Evolutionary conservation across 768 basidiomycete genomes (phyloP).

Genomic region (Tylopilus plumbeoviolaceoides): DNA sequence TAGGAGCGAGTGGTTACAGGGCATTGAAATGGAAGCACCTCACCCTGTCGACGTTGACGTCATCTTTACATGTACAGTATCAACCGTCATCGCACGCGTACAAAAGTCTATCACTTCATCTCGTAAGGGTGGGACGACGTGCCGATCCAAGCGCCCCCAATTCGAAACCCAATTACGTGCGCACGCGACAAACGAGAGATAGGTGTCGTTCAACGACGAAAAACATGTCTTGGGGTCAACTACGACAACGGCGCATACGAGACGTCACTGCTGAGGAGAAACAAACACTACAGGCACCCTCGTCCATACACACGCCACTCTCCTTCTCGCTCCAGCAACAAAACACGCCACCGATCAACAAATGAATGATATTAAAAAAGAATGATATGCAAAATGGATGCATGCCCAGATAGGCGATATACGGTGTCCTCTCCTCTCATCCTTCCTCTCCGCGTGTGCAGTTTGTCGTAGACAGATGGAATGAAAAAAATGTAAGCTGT

Average conservation of each 20-base stretch:
- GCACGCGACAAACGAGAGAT: too few species aligned
- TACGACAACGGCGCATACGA: neutral
- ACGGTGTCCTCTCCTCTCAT: neutral
- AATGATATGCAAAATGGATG: constrained; percentile 17
- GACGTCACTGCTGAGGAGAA: neutral
- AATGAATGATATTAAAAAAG: constrained; percentile 29
- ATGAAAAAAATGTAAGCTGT: constrained; percentile 6
- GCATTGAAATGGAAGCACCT: too few species aligned
- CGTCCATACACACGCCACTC: neutral
- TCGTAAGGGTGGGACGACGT: too few species aligned
- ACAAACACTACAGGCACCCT: neutral
- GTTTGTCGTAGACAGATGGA: constrained; percentile 6
- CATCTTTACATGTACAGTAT: too few species aligned
- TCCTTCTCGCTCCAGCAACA: neutral
- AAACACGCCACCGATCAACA: constrained; percentile 7
- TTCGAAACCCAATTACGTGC: too few species aligned
- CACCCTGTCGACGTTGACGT: too few species aligned
- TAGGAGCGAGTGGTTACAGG: too few species aligned
- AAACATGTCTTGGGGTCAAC: neutral
- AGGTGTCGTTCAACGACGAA: constrained; percentile 12
- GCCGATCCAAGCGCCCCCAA: too few species aligned
- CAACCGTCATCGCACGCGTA: too few species aligned
- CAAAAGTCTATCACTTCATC: too few species aligned
- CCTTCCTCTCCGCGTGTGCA: neutral
- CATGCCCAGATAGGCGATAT: constrained; percentile 8